Base-by-base conservation (phyloP, 2,329 filamentous ascomycete species). In the Botrytis paeoniae region DNA sequence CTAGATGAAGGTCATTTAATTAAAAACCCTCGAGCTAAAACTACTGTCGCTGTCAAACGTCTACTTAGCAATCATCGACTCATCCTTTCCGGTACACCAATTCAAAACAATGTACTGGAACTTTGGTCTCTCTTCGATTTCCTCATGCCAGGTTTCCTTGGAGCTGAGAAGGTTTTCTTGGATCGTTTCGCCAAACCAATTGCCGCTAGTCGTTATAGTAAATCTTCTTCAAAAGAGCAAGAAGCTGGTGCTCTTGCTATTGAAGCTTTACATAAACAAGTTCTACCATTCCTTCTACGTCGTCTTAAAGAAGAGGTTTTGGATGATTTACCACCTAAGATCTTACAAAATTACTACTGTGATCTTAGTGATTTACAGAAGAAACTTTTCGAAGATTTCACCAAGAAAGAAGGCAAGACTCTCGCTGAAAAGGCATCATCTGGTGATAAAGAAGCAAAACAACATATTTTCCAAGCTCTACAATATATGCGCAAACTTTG, bases 401-500 rank as follows among this genome's bases (percentile, higher is more conserved):
- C 91, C 35, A 97, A 93, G 86, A 97, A 94, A 77, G 95, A 99
- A 81, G 91, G 94, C 80, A 97, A 94, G 83, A 92, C 93, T 75
- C 88, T 99, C 48, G 90, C 93, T 61, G 90, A 94, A 43, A 94
- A 97, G 80, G 94, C 95, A 20, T 91, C 92, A 22, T 91, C 90
- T 41, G 91, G 92, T 41, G 95, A 98, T 80, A 97, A 97, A 81
- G 93, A 97, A 75, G 91, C 94, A 77, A 99, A 99, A 82, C 93
- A 97, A 81, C 96, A 99, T 82, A 99, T 99, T 78, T 99, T 99
- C 92, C 95, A 98, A 82, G 96, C 97, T 6, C 84, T 99, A 62
- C 97, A 99, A 81, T 99, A 99, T 83, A 99, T 99, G 97, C 94
- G 97, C 75, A 98, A 98, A 84, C 89, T 99, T 9, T 99, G 96